A percentile compares a stretch with the other conserved stretches of the same genome.
These are phyloP conservation scores for Colletotrichum lindemuthianum DNA, from an alignment of 2,329 filamentous ascomycete species.

Conservation along the genomic window DNA sequence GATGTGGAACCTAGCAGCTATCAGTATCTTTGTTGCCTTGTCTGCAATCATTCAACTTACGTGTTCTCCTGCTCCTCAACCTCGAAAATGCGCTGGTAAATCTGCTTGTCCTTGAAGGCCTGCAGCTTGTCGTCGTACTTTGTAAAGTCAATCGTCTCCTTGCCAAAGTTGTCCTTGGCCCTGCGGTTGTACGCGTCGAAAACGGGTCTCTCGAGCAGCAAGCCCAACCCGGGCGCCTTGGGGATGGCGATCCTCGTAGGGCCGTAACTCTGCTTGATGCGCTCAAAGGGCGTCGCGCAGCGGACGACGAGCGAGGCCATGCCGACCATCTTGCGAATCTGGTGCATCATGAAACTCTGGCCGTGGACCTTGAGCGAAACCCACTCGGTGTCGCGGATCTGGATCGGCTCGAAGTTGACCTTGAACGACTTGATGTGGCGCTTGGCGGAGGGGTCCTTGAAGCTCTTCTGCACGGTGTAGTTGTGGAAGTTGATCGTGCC, in stretches of 20 bases:
- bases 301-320: conserved; percentile 88
- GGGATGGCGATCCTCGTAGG: conserved; percentile 83
- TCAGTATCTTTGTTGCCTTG: not conserved
- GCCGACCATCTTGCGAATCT: conserved; percentile 98
- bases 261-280: conserved; percentile 80
- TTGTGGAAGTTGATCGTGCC: conserved; percentile 97
- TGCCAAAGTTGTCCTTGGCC: conserved; percentile 69
- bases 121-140: conserved; percentile 82
- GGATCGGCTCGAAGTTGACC: conserved; percentile 78
- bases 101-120: conserved; percentile 90
- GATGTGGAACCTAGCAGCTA: conserved; percentile 69
- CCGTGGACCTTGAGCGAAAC: conserved; percentile 95
- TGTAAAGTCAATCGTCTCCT: conserved; percentile 79
- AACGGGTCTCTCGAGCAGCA: conserved; percentile 89
- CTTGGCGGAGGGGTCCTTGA: conserved; percentile 84
- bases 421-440: conserved; percentile 93
- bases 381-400: conserved; percentile 95
- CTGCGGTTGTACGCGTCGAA: conserved; percentile 90
- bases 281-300: conserved; percentile 78
- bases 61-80: conserved; percentile 89
- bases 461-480: conserved; percentile 91
- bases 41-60: conserved; percentile 63
- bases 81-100: conserved; percentile 90
- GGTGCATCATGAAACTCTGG: conserved; percentile 99
- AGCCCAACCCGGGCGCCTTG: conserved; percentile 88